Conservation (phyloP, 2,329 filamentous ascomycete species). For the Claviceps paspali region DNA sequence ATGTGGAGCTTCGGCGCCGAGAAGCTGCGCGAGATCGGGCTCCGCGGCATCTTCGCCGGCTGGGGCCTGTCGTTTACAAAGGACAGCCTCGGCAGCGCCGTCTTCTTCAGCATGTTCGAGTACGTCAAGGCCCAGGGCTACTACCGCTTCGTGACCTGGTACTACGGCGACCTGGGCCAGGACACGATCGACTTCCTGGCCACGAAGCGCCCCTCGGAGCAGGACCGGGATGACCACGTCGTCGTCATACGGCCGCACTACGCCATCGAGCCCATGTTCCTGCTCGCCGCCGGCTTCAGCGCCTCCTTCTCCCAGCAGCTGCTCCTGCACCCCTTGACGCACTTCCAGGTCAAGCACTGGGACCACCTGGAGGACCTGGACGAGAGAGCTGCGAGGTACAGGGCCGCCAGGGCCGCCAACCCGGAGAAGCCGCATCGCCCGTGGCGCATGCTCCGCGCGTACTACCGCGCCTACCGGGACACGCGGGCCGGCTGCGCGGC, state of each 20-base stretch:
- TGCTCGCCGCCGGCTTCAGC: conserved; percentile 51
- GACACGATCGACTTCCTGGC: conserved; percentile 35
- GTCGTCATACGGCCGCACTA: conserved; percentile 57
- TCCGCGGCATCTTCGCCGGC: conserved; percentile 58
- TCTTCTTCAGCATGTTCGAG: conserved; percentile 66
- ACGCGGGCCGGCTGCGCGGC: conserved; percentile 45
- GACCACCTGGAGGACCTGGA: conserved; percentile 59
- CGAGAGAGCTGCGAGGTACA: conserved; percentile 35
- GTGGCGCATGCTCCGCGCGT: conserved; percentile 44
- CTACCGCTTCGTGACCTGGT: conserved; percentile 55
- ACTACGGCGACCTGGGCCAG: conserved; percentile 45
- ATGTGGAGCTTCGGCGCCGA: conserved; percentile 59
- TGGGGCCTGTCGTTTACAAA: conserved; percentile 55
- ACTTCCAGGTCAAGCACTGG: conserved; percentile 60
- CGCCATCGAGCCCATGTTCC: conserved; percentile 56
- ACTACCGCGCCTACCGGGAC: conserved; percentile 56
- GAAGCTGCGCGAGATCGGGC: conserved; percentile 52
- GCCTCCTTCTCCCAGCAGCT: conserved; percentile 55
- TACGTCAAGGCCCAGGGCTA: conserved; percentile 58
- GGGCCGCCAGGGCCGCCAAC: conserved; percentile 16
- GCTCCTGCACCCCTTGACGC: conserved; percentile 54
- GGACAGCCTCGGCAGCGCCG: conserved; percentile 51
- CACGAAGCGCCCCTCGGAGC: conserved; percentile 24
- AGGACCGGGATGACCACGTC: conserved; percentile 10
- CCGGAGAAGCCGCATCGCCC: conserved; percentile 19